Evolutionary conservation across 2,329 filamentous ascomycete genomes (phyloP).

Genomic region (Aspergillus nomiae): DNA sequence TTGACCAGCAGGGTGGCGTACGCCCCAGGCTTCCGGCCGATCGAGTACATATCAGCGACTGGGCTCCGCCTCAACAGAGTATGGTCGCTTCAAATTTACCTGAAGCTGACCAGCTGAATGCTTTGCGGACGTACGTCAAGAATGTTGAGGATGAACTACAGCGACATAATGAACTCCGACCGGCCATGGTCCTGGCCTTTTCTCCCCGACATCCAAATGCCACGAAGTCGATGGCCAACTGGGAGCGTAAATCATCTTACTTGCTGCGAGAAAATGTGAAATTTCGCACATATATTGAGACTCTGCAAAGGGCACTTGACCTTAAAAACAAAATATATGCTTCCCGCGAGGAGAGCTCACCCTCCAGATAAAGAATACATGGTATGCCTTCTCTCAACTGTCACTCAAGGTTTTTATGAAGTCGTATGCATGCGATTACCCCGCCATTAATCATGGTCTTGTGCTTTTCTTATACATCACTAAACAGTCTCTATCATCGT

Average conservation of each 20-base stretch:
- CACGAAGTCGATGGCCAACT: slow-evolving; percentile 86
- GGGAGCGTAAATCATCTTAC: slow-evolving; percentile 94
- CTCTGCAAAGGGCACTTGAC: slow-evolving; percentile 68
- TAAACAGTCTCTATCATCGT: too few species aligned
- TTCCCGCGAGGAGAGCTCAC: slow-evolving; percentile 22
- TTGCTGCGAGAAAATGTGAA: slow-evolving; percentile 93
- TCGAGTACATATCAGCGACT: slow-evolving; percentile 79
- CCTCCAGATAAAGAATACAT: slow-evolving; percentile 7
- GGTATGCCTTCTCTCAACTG: not conserved
- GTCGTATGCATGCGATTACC: not conserved
- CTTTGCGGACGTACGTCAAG: slow-evolving; percentile 76
- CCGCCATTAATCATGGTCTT: not conserved
- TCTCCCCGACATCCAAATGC: slow-evolving; percentile 81
- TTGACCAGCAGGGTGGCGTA: slow-evolving; percentile 65
- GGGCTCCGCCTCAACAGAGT: slow-evolving; percentile 85
- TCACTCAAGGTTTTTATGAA: not conserved
- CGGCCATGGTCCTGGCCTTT: slow-evolving; percentile 86
- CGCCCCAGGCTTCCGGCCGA: slow-evolving; percentile 78
- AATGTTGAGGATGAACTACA: slow-evolving; percentile 84
- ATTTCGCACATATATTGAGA: slow-evolving; percentile 92
- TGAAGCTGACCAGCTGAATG: slow-evolving; percentile 78
- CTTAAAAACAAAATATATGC: slow-evolving; percentile 71
- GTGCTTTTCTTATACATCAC: not conserved
- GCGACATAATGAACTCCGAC: slow-evolving; percentile 83
- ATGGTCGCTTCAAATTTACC: slow-evolving; percentile 79